phyloP scores from a whole-genome alignment of 306 rosid genomes.

The Fagus sylvatica region DNA sequence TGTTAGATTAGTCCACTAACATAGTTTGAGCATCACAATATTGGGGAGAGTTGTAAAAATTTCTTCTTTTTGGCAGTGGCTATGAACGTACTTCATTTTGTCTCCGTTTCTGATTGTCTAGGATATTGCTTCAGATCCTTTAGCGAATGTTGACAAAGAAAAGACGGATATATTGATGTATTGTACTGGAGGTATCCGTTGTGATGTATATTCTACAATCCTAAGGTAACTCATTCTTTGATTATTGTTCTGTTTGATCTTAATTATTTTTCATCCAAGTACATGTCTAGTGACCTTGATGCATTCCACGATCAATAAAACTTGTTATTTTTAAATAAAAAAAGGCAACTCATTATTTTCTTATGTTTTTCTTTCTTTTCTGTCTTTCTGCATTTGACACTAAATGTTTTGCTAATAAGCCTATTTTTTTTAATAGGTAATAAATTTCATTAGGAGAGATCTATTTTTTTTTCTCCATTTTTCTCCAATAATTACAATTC shows the following conservation, averaged over 20 bases:
- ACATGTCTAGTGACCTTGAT: too few relatives aligned
- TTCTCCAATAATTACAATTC: too few relatives aligned
- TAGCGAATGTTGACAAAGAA: constrained; percentile 65
- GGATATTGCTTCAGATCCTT: constrained; percentile 78
- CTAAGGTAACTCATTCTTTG: constrained; percentile 53
- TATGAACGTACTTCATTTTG: constrained; percentile 28
- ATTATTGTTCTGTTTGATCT: too few relatives aligned
- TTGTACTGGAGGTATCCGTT: constrained; percentile 95
- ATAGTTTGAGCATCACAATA: background rate
- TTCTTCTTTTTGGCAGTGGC: constrained; percentile 24
- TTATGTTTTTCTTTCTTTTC: background rate
- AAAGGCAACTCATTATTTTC: too few relatives aligned
- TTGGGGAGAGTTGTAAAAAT: constrained; percentile 1
- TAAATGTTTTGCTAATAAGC: background rate
- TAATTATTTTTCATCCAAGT: too few relatives aligned
- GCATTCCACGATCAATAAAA: too few relatives aligned
- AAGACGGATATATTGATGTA: constrained; percentile 80
- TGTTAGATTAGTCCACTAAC: background rate
- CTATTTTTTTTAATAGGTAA: too few relatives aligned
- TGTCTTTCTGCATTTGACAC: background rate
- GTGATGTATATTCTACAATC: constrained; percentile 84
- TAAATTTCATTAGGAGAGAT: too few relatives aligned
- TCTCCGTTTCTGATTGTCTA: constrained; percentile 32
- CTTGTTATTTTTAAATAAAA: too few relatives aligned
- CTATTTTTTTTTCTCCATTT: too few relatives aligned